Conservation (phyloP, 768 basidiomycete genomes). For the Trametes villosa region DNA sequence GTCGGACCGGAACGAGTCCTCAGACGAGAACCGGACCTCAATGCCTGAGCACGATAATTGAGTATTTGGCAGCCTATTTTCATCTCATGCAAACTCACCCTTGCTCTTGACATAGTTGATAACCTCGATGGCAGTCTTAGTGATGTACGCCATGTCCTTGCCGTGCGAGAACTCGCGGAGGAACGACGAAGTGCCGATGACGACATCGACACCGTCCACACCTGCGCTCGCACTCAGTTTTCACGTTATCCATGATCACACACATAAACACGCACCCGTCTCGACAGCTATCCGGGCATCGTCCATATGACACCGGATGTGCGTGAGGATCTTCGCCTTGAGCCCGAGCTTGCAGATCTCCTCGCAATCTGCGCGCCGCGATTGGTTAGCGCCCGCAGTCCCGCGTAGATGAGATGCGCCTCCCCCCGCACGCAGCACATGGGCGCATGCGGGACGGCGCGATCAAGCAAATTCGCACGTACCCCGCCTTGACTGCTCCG, state of each 20-base stretch:
- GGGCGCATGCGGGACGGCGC: not conserved
- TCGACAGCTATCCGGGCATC: conserved; percentile 98
- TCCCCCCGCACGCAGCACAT: not conserved
- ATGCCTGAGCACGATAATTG: conserved; percentile 47
- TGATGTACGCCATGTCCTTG: conserved; percentile 99
- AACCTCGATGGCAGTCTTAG: conserved; percentile 97
- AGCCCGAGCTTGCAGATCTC: conserved; percentile 98
- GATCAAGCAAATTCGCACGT: conserved; percentile 5
- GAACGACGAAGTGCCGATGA: conserved; percentile 99
- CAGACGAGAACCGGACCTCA: conserved; percentile 99
- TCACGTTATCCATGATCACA: not conserved
- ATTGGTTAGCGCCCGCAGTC: conserved; percentile 7
- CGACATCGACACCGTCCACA: conserved; percentile 98
- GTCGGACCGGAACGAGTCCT: conserved; percentile 99
- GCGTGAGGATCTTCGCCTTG: conserved; percentile 95
- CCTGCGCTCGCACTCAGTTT: conserved; percentile 48
- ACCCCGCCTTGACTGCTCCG: conserved; percentile 81
- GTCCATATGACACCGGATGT: conserved; percentile 99
- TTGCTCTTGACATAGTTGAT: conserved; percentile 99
- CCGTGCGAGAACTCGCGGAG: conserved; percentile 99
- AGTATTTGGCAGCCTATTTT: not conserved
- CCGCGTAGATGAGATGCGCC: not conserved
- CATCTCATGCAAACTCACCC: conserved; percentile 43
- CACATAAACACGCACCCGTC: conserved; percentile 63
- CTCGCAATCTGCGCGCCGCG: conserved; percentile 73